Base-by-base conservation (phyloP, 176 grass and related monocot species). In the Carex kokanica region DNA sequence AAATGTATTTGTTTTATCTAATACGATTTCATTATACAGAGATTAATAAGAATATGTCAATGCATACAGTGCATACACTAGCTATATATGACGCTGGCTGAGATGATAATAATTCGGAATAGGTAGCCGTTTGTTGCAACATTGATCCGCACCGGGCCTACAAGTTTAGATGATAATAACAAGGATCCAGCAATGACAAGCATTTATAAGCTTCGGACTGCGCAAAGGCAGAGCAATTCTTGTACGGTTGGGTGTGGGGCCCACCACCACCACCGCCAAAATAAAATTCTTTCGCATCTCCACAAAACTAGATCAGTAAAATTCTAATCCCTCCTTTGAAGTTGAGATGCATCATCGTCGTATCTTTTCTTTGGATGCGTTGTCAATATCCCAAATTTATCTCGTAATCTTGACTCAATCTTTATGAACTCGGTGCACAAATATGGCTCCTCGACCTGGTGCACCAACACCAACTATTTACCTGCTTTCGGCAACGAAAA, bases 401-500 rank as follows among this genome's bases (percentile, higher is more conserved):
- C 72, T 75, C 72, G 24, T 53, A 16, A 52, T 75, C 72, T 68
- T 68, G 14, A 68, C 18, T 73, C 13, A 5, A 51, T 47, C 3
- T 24, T 43, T 20, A 51, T 73, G 14, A 55, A 78, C 51, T 6
- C 51, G 51, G 73, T 56, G 55, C 51, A 56, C 24, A 2, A 55
- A 55, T 55, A 25, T 77, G 23, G 47, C n/a, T 72, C n/a, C 6
- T 47, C 23, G 8, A 72, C 68, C 68, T 34, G 14, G 38, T 4
- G 18, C 18, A 40, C 36, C 5, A 38, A 38, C 13, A 38, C 13
- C 12, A 12, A 45, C 5, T 68, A 68, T 2, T 40, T 51, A 45
- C 38, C 41, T 23, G 8, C 17, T 78, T 78, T 78, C 51, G 73
- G 32, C 51, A 78, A 7, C 51, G 73, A 55, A 78, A 56, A 74